Percentiles rank a stretch among this genome's conserved stretches.
These are phyloP conservation scores for Chenopodium album DNA, from an alignment of 148 eudicot genomes.

Conservation along the genomic window DNA sequence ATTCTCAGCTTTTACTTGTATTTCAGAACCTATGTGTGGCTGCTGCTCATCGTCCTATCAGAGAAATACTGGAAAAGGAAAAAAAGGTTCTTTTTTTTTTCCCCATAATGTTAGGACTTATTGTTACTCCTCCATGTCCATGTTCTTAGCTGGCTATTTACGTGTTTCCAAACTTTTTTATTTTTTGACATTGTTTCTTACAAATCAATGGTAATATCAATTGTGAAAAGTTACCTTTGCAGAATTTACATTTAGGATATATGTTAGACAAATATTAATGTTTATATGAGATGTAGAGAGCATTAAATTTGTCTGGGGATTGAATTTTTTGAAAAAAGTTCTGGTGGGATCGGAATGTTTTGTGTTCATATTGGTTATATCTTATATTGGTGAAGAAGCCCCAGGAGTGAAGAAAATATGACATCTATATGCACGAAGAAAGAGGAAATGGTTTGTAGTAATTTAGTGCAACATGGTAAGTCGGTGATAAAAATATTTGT, in stretches of 20 bases:
- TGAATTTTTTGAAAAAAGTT: not conserved
- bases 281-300: not conserved
- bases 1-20: conserved; percentile 2
- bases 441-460: not conserved
- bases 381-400: not conserved
- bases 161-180: not conserved
- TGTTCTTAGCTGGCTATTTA: not conserved
- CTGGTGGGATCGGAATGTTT: not conserved
- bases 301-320: not conserved
- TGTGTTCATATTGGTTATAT: too few relatives aligned
- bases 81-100: conserved; percentile 54
- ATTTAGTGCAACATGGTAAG: not conserved
- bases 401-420: not conserved
- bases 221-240: not conserved
- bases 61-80: conserved; percentile 86
- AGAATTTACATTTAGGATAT: not conserved
- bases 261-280: not conserved
- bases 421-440: not conserved
- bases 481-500: not conserved
- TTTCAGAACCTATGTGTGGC: conserved; percentile 89
- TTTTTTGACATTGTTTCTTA: not conserved
- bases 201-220: not conserved
- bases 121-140: not conserved
- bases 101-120: too few relatives aligned
- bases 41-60: conserved; percentile 97